phyloP scores from a whole-genome alignment of 345 rosid species.

The Raphanus raphanistrum region DNA sequence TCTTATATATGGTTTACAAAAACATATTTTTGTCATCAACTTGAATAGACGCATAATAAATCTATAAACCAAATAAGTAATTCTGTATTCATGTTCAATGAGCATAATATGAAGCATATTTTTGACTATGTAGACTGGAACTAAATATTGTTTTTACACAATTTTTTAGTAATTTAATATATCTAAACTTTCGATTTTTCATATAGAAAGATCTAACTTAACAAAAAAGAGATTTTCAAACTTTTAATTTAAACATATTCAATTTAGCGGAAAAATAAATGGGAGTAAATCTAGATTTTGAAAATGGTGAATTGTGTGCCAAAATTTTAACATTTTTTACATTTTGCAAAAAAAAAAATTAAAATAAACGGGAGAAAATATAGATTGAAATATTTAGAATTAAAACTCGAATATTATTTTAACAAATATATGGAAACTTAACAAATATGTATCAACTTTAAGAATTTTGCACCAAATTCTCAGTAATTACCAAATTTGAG shows the following conservation, averaged over 20 bases:
- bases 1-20: too few species aligned
- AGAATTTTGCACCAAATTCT: too few species aligned
- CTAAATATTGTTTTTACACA: neutral
- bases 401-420: too few species aligned
- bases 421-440: too few species aligned
- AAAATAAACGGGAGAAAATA: neutral
- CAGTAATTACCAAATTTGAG: too few species aligned
- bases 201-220: neutral
- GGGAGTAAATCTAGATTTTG: neutral
- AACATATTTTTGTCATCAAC: too few species aligned
- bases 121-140: neutral
- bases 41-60: too few species aligned
- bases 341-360: too few species aligned
- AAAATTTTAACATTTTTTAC: neutral
- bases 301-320: neutral
- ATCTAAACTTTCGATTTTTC: neutral
- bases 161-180: neutral
- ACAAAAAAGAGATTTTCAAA: neutral
- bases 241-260: neutral
- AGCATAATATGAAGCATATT: neutral
- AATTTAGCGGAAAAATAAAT: neutral
- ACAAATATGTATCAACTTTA: too few species aligned
- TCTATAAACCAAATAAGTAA: too few species aligned
- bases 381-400: neutral
- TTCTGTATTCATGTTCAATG: too few species aligned